These are phyloP conservation scores for Tephrocybe sp. DNA, from an alignment of 768 basidiomycete species.

Conservation along the genomic window DNA sequence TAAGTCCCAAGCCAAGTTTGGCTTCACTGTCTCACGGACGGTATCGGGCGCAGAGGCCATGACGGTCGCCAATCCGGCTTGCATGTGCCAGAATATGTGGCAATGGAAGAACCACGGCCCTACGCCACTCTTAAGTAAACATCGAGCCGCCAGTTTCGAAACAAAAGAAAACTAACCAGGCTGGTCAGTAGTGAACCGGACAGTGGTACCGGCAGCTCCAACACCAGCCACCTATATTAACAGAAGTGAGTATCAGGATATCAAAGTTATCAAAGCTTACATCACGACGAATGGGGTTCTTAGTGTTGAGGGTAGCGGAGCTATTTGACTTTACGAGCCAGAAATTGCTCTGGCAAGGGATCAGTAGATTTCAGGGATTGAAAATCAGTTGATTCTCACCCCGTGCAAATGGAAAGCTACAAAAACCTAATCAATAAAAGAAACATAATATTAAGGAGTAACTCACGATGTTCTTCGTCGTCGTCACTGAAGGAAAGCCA, in stretches of 20 bases:
- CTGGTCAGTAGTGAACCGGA: conserved; percentile 59
- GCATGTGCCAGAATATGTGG: conserved; percentile 25
- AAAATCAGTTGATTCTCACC: conserved; percentile 11
- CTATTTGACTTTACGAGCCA: conserved; percentile 37
- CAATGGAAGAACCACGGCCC: conserved; percentile 31
- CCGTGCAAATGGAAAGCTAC: conserved; percentile 35
- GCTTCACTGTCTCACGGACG: conserved; percentile 11
- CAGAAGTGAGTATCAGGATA: not conserved
- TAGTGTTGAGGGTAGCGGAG: conserved; percentile 31
- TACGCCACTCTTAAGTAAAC: no score
- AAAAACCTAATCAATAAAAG: no score
- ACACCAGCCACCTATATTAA: conserved; percentile 15
- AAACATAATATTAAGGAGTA: no score
- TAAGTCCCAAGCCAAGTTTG: conserved; percentile 15
- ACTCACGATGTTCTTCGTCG: conserved; percentile 30
- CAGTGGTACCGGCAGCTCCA: conserved; percentile 23
- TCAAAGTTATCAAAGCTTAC: conserved; percentile 3
- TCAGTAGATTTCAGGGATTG: not conserved
- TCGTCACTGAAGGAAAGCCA: conserved; percentile 16
- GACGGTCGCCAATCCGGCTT: conserved; percentile 21
- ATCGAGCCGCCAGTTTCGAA: no score
- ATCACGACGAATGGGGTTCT: conserved; percentile 46
- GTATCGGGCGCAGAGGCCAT: conserved; percentile 12
- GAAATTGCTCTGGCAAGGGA: conserved; percentile 31
- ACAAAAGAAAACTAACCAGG: conserved; percentile 32